A percentile compares a stretch with the other conserved stretches of the same genome.
Evolutionary conservation across 2,329 filamentous ascomycete species (phyloP).

Genomic region (Cladosporium colombiae): DNA sequence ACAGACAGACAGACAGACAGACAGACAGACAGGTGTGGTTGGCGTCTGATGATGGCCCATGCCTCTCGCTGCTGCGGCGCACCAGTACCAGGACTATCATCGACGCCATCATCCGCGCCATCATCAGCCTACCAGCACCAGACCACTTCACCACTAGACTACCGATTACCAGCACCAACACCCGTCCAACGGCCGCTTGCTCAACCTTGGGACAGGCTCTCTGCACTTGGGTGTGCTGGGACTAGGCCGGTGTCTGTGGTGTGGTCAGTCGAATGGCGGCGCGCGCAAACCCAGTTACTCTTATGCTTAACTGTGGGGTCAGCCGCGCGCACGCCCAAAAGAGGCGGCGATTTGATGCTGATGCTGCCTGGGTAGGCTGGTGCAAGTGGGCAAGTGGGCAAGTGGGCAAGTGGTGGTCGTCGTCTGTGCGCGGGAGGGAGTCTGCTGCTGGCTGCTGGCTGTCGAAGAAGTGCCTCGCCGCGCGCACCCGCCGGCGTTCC

Average conservation of each 20-base stretch:
- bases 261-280: constrained; percentile 21
- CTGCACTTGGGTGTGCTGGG: constrained; percentile 2
- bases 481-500: not conserved
- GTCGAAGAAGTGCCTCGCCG: not conserved
- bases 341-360: not conserved
- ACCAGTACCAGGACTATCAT: not conserved
- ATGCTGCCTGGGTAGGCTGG: not conserved
- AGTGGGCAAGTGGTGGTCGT: too few species aligned
- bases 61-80: not conserved
- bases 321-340: constrained; percentile 1
- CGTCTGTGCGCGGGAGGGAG: not conserved
- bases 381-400: too few species aligned
- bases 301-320: constrained; percentile 32
- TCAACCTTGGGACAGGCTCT: not conserved
- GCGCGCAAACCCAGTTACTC: constrained; percentile 32
- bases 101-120: not conserved
- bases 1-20: not conserved
- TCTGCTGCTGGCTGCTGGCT: not conserved
- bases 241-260: too few species aligned
- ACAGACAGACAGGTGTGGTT: not conserved
- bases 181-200: not conserved
- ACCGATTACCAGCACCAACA: not conserved
- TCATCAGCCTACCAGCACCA: not conserved
- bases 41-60: not conserved
- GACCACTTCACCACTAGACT: too few species aligned